These are phyloP conservation scores for Scutellaria barbata DNA, from an alignment of 257 asterid genomes.

Conservation along the genomic window DNA sequence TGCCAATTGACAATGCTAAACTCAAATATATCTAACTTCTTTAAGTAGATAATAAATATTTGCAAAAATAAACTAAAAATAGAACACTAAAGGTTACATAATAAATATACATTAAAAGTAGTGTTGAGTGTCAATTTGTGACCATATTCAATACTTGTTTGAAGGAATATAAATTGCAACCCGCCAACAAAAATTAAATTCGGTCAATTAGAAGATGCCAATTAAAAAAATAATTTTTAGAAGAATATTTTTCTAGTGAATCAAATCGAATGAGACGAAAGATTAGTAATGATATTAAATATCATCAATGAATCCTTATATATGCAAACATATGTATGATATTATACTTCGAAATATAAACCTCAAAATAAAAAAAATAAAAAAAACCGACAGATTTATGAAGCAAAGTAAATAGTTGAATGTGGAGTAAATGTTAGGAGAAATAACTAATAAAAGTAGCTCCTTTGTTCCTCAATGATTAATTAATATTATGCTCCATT, in stretches of 20 bases:
- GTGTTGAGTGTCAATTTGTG: background rate
- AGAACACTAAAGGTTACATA: no score
- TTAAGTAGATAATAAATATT: no score
- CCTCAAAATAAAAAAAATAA: no score
- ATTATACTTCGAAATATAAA: no score
- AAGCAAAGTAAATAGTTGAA: background rate
- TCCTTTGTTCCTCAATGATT: conserved; percentile 6
- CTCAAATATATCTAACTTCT: no score
- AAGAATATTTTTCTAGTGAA: background rate
- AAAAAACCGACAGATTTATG: no score
- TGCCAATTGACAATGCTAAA: no score
- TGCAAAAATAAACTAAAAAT: no score
- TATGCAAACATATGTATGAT: no score
- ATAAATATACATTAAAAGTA: no score
- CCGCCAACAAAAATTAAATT: background rate
- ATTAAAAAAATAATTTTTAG: background rate
- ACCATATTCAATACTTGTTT: background rate
- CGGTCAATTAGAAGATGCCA: background rate
- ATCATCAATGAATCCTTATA: no score
- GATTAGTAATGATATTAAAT: no score
- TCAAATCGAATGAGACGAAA: background rate
- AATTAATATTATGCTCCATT: conserved; percentile 9
- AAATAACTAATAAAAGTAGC: background rate
- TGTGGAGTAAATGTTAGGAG: background rate
- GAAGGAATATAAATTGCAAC: background rate